Evolutionary conservation across 129 eudicot species (phyloP).

Genomic region (Chrysanthemum seticuspe): DNA sequence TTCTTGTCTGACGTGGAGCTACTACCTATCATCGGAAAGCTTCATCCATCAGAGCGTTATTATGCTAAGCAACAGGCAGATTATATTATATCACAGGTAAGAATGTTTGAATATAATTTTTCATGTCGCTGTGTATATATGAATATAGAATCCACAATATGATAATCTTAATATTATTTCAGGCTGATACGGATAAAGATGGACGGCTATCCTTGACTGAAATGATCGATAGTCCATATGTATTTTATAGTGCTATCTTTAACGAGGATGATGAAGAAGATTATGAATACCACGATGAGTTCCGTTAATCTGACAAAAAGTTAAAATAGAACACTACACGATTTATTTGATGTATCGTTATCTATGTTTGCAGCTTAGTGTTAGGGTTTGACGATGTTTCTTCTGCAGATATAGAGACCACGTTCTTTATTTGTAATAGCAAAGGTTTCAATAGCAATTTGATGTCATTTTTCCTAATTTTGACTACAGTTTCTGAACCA

Average conservation of each 20-base stretch:
- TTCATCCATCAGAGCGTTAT: constrained; percentile 96
- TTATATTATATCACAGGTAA: constrained; percentile 89
- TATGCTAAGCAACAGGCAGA: constrained; percentile 99
- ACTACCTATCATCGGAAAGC: constrained; percentile 81
- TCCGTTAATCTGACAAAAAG: constrained; percentile 43
- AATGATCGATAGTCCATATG: constrained; percentile 85
- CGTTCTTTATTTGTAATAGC: constrained; percentile 28
- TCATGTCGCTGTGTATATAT: background rate
- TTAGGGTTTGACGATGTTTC: constrained; percentile 23
- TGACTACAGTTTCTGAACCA: constrained; percentile 22
- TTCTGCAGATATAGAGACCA: constrained; percentile 12
- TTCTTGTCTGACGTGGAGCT: constrained; percentile 76
- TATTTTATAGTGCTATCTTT: constrained; percentile 81
- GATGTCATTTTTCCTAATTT: constrained; percentile 26
- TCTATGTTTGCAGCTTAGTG: constrained; percentile 26
- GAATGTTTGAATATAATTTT: background rate
- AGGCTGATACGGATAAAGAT: constrained; percentile 92
- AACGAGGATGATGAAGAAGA: constrained; percentile 84
- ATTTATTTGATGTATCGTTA: constrained; percentile 23
- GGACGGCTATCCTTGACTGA: constrained; percentile 69
- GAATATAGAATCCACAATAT: too few relatives aligned
- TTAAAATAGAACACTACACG: constrained; percentile 12
- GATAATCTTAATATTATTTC: constrained; percentile 15
- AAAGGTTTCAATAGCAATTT: constrained; percentile 22
- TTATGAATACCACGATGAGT: constrained; percentile 75